Evolutionary conservation across 2,329 filamentous ascomycete genomes (phyloP), one percentile per base, ranked within the genome.

Genomic region (Pestalotiopsis fici): DNA sequence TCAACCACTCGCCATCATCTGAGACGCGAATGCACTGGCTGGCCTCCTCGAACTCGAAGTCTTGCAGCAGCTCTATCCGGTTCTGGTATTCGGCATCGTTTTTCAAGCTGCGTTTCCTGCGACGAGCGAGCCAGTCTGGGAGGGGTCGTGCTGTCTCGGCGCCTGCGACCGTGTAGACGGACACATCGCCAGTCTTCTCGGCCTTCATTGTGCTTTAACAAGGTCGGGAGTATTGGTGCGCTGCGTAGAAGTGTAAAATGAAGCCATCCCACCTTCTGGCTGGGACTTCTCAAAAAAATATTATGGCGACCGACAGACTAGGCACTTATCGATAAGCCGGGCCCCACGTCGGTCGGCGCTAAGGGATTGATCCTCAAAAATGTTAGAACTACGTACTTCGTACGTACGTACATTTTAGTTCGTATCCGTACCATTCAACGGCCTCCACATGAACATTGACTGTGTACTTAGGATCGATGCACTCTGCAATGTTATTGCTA

Each of bases 1-100:
- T 96, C 54, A 96, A 90, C 95, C 96, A 99, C 77, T 98, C 91
- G 61, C 95, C 95, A 87, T 99, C 96, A 67, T 97, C 95, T 74
- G 93, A 97, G 70, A 96, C 89, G 62, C 94, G 89, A 70, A 99
- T 89, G 77, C 95, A 98, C 72, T 91, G 89, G 77, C 94, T 97
- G 54, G 97, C 95, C 81, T 97, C 95, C 75, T 98, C 95, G 75
- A 99, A 66, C 43, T 66, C 95, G 79, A 99, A 99, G 77, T 99
- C 96, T 76, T 99, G 96, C 47, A 99, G 87, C 67, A 99, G 86
- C 80, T 99, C 96, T 73, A 99, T 91, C 71, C 96, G 92, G 79
- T 94, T 97, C 70, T 95, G 91, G 81, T 95, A 98, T 77, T 98
- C 95, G 68, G 92, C 86, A 77, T 98, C 95, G 72, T 95, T 90